Conservation (phyloP, 345 rosid species). For the Stellera chamaejasme region DNA sequence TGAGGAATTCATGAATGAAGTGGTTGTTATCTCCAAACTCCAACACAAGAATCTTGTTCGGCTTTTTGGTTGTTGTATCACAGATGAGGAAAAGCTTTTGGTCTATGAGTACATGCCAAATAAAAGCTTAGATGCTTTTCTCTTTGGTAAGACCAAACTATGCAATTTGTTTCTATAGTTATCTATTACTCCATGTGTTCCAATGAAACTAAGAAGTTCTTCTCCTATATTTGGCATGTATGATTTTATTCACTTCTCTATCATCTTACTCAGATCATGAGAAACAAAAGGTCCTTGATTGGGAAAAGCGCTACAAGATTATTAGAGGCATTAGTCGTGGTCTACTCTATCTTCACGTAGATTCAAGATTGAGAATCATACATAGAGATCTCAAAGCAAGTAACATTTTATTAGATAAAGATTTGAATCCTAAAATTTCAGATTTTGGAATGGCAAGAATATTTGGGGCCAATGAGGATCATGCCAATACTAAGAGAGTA, state of each 20-base stretch:
- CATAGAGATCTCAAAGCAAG: conserved; percentile 40
- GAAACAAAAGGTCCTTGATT: conserved; percentile 20
- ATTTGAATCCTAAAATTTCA: conserved; percentile 32
- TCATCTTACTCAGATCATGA: conserved; percentile 15
- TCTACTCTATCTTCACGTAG: conserved; percentile 32
- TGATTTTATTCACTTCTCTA: background rate
- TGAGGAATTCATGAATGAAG: conserved; percentile 33
- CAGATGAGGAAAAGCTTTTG: conserved; percentile 26
- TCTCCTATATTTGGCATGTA: background rate
- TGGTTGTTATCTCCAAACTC: conserved; percentile 28
- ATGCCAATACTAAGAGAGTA: conserved; percentile 31
- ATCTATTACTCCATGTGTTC: background rate
- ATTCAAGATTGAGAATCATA: conserved; percentile 35
- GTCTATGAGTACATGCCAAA: conserved; percentile 30
- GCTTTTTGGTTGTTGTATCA: conserved; percentile 24
- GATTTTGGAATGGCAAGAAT: conserved; percentile 39
- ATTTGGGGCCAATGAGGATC: conserved; percentile 23
- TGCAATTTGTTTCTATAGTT: background rate
- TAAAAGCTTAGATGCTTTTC: conserved; percentile 24
- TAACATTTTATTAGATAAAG: conserved; percentile 36
- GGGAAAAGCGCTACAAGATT: conserved; percentile 28
- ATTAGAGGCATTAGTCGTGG: conserved; percentile 39
- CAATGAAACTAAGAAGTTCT: background rate
- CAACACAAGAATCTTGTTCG: conserved; percentile 30
- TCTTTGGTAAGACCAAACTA: conserved; percentile 17